Percentiles rank a stretch among this genome's conserved stretches.
phyloP scores from a whole-genome alignment of 805 yeast genomes.

The Schizosaccharomyces octosporus region DNA sequence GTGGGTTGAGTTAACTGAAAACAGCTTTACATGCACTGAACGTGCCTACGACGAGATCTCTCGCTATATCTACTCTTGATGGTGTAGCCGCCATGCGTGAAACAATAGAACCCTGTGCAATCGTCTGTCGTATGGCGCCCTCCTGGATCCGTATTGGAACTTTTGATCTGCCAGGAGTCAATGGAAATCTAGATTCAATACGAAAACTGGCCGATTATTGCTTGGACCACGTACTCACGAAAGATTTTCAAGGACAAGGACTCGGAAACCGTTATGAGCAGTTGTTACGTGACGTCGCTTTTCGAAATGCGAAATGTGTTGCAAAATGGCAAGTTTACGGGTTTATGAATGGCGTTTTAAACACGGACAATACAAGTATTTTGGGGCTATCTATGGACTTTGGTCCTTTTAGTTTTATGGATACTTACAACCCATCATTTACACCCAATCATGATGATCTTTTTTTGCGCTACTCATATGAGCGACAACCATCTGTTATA shows the following conservation, averaged over 20 bases:
- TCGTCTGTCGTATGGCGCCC: slow-evolving; percentile 61
- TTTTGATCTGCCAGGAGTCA: slow-evolving; percentile 57
- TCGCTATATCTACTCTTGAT: slow-evolving; percentile 49
- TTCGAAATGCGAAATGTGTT: slow-evolving; percentile 49
- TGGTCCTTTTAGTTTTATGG: slow-evolving; percentile 56
- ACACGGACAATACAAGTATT: slow-evolving; percentile 84
- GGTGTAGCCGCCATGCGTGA: slow-evolving; percentile 51
- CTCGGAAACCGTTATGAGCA: slow-evolving; percentile 32
- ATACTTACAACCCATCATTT: slow-evolving; percentile 42
- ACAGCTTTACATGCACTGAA: slow-evolving; percentile 32
- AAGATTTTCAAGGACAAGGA: slow-evolving; percentile 9
- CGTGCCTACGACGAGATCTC: slow-evolving; percentile 67
- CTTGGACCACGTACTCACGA: slow-evolving; percentile 27
- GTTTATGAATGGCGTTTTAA: slow-evolving; percentile 76
- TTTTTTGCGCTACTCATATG: slow-evolving; percentile 43
- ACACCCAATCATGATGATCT: slow-evolving; percentile 83
- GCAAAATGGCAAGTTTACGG: slow-evolving; percentile 85
- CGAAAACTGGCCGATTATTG: slow-evolving; percentile 45
- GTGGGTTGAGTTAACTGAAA: background rate
- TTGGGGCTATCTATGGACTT: slow-evolving; percentile 72
- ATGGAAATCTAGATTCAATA: slow-evolving; percentile 42
- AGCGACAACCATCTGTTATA: slow-evolving; percentile 61
- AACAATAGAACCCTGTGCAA: slow-evolving; percentile 50
- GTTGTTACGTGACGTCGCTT: slow-evolving; percentile 36
- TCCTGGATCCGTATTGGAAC: slow-evolving; percentile 75